Percentiles rank a stretch among this genome's conserved stretches.
These are phyloP conservation scores for Backusella liffmaniae DNA, from an alignment of 192 early-diverging fungal genomes.

Conservation along the genomic window DNA sequence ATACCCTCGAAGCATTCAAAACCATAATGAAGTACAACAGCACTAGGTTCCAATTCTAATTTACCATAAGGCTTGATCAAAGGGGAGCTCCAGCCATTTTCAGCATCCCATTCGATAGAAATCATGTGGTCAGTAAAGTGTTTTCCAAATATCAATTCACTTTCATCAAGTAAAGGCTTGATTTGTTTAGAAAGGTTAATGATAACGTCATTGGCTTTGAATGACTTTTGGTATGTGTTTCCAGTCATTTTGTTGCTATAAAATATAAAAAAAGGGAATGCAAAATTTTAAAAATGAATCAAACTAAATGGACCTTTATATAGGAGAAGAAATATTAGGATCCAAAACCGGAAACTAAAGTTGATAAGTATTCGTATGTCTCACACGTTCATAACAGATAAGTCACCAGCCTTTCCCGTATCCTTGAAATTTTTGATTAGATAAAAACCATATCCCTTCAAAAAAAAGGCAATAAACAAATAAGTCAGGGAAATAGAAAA, in stretches of 20 bases:
- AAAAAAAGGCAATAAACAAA: not conserved
- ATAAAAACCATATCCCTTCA: not conserved
- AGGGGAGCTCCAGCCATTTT: conserved; percentile 75
- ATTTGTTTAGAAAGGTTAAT: conserved; percentile 6
- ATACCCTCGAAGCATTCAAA: conserved; percentile 96
- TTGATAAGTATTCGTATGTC: not conserved
- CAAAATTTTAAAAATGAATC: not conserved
- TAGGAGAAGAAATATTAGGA: not conserved
- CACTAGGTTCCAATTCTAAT: conserved; percentile 77
- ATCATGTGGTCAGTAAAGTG: conserved; percentile 97
- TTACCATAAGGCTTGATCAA: conserved; percentile 85
- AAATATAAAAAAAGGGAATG: not conserved
- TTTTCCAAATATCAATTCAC: conserved; percentile 82
- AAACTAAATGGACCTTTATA: not conserved
- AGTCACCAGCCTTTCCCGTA: not conserved
- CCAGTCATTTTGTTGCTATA: not conserved
- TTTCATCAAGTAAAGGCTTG: conserved; percentile 58
- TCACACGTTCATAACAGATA: not conserved
- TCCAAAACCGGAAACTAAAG: not conserved
- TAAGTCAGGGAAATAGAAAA: not conserved
- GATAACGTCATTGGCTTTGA: not conserved
- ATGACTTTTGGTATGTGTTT: not conserved
- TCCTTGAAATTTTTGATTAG: not conserved
- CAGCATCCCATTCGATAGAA: conserved; percentile 73
- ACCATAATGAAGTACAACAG: conserved; percentile 92